Evolutionary conservation across 441 rosid genomes (phyloP), one percentile per base, ranked within the genome.

Genomic region (Brassica hybrid): DNA sequence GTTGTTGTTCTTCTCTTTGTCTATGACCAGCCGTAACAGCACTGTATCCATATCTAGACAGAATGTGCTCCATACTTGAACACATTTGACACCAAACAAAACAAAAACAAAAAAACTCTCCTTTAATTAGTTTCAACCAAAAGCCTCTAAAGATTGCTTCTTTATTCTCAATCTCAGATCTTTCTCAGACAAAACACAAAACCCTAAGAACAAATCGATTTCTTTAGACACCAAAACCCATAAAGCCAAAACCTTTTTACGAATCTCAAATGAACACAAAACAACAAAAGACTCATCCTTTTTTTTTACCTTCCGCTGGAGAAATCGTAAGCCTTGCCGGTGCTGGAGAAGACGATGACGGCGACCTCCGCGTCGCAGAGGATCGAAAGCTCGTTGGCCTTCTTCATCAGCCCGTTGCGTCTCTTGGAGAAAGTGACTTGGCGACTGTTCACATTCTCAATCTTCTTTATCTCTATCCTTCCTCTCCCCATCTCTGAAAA

Each of bases 371-470:
- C 92, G 78, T 92, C 98, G 73, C 97, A 92, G 65, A 94, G 91
- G 82, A 92, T 85, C 65, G 98, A 86, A 62, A 94, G 93, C 77
- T 94, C 98, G 58, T 73, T 88, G 21, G 98, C 95, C 73, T 94
- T 91, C 74, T 94, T 94, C 36, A 94, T 89, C 91, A 94, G 79
- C 12, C 97, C 97, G 62, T 85, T 78, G 63, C 97, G 85, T 83
- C 97, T 87, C 69, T 94, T 94, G 10, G 97, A 92, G 90, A 94
- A 94, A 67, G 99, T 94, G 57, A 94, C 99, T 82, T 92, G 97
- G 80, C 99, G 92, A 84, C 96, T 91, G 77, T 90, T 93, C 41
- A 90, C 88, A 86, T 93, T 94, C 81, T 93, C 97, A 59, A 94
- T 94, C 85, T 83, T 94, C 84, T 91, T 94, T 23, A 94, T 94